These are phyloP conservation scores for Trichoderma harzianum DNA, from an alignment of 2,329 filamentous ascomycete species.

Conservation along the genomic window DNA sequence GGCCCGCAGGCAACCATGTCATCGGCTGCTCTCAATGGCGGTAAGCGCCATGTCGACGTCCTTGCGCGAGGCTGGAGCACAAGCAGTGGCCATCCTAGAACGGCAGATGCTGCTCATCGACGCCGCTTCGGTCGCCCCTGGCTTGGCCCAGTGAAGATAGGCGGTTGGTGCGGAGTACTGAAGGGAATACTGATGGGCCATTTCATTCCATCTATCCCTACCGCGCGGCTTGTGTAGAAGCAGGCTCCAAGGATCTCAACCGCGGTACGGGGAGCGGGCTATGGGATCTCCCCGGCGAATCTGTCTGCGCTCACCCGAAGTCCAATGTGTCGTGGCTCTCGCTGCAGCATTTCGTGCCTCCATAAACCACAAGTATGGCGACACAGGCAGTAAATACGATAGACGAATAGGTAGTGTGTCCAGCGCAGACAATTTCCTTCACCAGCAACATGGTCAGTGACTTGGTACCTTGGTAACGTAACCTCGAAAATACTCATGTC, in stretches of 20 bases:
- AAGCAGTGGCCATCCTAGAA: constrained; percentile 28
- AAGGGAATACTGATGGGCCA: neutral
- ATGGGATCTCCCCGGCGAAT: neutral
- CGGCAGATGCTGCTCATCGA: constrained; percentile 26
- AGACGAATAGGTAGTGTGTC: neutral
- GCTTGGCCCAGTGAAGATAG: neutral
- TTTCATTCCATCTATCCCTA: neutral
- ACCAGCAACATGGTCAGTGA: neutral
- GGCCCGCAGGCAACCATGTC: neutral
- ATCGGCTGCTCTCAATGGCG: neutral
- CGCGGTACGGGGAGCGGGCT: neutral
- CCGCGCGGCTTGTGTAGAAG: neutral
- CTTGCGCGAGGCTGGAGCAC: constrained; percentile 10
- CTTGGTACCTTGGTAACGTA: neutral
- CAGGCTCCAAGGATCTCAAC: neutral
- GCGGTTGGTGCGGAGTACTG: neutral
- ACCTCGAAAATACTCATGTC: neutral
- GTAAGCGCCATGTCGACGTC: neutral
- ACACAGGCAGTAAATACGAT: neutral
- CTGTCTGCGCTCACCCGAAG: neutral
- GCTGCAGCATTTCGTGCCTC: neutral
- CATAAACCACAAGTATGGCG: neutral
- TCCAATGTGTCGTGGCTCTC: neutral
- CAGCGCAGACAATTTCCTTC: neutral
- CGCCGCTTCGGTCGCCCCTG: constrained; percentile 21